Conservation (phyloP, 2,329 filamentous ascomycete genomes). For the Aspergillus japonicus region DNA sequence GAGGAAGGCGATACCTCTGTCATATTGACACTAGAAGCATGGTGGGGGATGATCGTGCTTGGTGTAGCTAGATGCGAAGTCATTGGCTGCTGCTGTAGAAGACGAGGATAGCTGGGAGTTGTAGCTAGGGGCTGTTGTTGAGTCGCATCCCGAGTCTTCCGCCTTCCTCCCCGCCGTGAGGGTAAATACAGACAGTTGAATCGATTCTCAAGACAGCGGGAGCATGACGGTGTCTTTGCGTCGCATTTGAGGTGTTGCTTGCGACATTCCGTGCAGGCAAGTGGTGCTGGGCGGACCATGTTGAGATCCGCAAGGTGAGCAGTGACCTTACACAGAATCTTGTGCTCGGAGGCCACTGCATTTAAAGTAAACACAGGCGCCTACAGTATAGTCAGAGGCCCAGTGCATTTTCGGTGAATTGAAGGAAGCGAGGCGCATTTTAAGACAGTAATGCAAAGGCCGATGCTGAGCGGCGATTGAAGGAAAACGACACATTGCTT, state of each 20-base stretch:
- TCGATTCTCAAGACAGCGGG: slow-evolving; percentile 59
- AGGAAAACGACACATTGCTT: not conserved
- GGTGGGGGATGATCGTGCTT: slow-evolving; percentile 1
- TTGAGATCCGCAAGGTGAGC: not conserved
- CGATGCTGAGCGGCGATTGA: not conserved
- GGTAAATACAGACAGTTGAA: slow-evolving; percentile 67
- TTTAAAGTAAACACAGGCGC: not conserved
- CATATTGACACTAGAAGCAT: not conserved
- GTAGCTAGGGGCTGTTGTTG: slow-evolving; percentile 1
- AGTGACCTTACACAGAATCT: not conserved
- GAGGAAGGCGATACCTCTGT: not conserved
- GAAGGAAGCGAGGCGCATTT: not conserved
- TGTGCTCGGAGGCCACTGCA: not conserved
- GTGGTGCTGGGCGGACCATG: slow-evolving; percentile 32
- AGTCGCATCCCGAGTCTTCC: slow-evolving; percentile 29
- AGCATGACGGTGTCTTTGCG: slow-evolving; percentile 62
- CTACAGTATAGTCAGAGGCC: not conserved
- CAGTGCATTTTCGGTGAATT: not conserved
- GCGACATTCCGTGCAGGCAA: slow-evolving; percentile 48
- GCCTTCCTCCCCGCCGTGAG: slow-evolving; percentile 62
- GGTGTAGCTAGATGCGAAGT: not conserved
- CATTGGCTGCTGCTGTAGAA: not conserved
- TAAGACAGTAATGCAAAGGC: not conserved
- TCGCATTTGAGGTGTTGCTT: slow-evolving; percentile 72
- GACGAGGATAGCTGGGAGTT: slow-evolving; percentile 12